phyloP scores from a whole-genome alignment of 108 stramenopile species.

The Skeletonema grethae region DNA sequence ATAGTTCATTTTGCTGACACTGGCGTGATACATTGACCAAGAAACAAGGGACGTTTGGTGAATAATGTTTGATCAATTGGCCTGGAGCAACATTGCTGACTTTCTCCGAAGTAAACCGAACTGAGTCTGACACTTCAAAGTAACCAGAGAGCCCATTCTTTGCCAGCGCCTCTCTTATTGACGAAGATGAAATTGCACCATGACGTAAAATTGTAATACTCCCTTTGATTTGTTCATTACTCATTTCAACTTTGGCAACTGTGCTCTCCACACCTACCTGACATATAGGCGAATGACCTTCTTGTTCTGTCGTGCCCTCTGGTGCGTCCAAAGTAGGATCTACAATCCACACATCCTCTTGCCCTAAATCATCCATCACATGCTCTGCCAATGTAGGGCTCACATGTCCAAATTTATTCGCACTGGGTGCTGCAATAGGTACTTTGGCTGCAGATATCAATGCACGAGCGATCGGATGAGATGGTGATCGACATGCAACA shows the following conservation, averaged over 20 bases:
- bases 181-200: constrained; percentile 72
- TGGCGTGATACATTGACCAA: constrained; percentile 52
- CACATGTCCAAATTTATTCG: constrained; percentile 98
- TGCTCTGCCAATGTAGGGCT: constrained; percentile 92
- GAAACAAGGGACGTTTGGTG: constrained; percentile 90
- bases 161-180: constrained; percentile 53
- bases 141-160: constrained; percentile 35
- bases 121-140: constrained; percentile 32
- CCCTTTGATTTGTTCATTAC: constrained; percentile 13
- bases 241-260: constrained; percentile 77
- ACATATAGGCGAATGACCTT: constrained; percentile 33
- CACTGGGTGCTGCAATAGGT: constrained; percentile 98
- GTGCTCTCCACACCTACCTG: constrained; percentile 85
- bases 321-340: constrained; percentile 50
- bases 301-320: not conserved
- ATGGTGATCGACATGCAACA: constrained; percentile 95
- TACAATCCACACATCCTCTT: constrained; percentile 84
- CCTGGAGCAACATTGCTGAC: constrained; percentile 87
- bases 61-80: constrained; percentile 94
- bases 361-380: constrained; percentile 92
- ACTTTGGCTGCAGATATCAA: constrained; percentile 79
- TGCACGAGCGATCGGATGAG: constrained; percentile 83
- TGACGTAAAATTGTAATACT: constrained; percentile 70
- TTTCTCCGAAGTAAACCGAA: constrained; percentile 62
- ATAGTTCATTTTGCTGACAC: constrained; percentile 6